These are phyloP conservation scores for Hypomontagnella monticulosa DNA, from an alignment of 495 filamentous ascomycete species.

Conservation along the genomic window DNA sequence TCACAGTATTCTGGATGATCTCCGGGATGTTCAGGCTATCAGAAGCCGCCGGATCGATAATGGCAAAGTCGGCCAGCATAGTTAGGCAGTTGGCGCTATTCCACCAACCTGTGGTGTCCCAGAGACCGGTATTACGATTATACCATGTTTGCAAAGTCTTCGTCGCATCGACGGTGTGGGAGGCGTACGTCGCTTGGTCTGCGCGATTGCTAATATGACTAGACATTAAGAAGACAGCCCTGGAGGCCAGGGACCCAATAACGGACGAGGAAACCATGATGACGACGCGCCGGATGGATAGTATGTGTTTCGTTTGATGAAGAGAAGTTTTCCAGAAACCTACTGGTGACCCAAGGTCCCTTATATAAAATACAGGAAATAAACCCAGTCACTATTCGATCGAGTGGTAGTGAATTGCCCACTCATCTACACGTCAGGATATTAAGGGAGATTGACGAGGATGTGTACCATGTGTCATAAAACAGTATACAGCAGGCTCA, in stretches of 20 bases:
- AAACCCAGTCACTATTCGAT: conserved; percentile 28
- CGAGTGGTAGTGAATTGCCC: conserved; percentile 9
- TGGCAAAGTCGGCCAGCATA: conserved; percentile 68
- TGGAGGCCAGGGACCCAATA: conserved; percentile 51
- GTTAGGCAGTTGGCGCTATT: conserved; percentile 77
- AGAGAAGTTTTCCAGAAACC: conserved; percentile 40
- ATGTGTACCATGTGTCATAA: conserved; percentile 32
- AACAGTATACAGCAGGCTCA: conserved; percentile 19
- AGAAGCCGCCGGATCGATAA: conserved; percentile 44
- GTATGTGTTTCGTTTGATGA: conserved; percentile 25
- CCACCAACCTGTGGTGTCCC: conserved; percentile 78
- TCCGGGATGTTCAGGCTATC: conserved; percentile 45
- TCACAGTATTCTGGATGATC: conserved; percentile 56
- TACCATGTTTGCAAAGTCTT: conserved; percentile 71
- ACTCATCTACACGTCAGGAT: conserved; percentile 29
- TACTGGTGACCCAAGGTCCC: conserved; percentile 1
- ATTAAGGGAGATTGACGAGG: conserved; percentile 37
- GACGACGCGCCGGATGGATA: conserved; percentile 8
- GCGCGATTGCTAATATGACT: conserved; percentile 34
- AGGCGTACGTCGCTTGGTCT: conserved; percentile 39
- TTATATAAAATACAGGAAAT: conserved; percentile 26
- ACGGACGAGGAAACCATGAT: conserved; percentile 47
- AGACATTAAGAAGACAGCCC: conserved; percentile 51
- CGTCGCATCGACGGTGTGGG: conserved; percentile 58
- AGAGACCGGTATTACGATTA: conserved; percentile 67